Percentiles rank a stretch among this genome's conserved stretches.
Conservation (phyloP, 148 eudicot genomes). For the Selenicereus undatus region DNA sequence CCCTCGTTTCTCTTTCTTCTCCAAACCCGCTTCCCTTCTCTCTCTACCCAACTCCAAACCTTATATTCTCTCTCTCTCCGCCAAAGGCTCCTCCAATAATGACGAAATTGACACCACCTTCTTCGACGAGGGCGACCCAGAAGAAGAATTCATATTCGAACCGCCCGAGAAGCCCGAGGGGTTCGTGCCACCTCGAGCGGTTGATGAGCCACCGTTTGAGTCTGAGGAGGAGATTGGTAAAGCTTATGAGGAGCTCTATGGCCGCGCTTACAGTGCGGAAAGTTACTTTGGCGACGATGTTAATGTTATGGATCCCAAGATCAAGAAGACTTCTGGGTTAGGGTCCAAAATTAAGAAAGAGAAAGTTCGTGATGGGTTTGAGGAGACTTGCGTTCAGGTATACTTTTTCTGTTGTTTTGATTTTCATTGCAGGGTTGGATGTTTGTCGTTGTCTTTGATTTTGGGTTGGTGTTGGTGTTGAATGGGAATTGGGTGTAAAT, state of each 20-base stretch:
- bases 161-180: slow-evolving; percentile 70
- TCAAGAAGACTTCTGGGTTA: slow-evolving; percentile 52
- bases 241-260: slow-evolving; percentile 89
- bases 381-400: slow-evolving; percentile 61
- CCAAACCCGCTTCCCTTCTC: slow-evolving; percentile 29
- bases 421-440: not conserved
- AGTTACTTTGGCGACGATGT: slow-evolving; percentile 58
- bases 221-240: slow-evolving; percentile 57
- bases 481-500: not conserved
- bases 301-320: slow-evolving; percentile 61
- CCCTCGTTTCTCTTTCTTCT: slow-evolving; percentile 17
- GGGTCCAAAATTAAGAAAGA: slow-evolving; percentile 59
- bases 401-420: not conserved
- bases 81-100: slow-evolving; percentile 21
- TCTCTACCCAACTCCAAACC: slow-evolving; percentile 17
- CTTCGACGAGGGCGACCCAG: slow-evolving; percentile 43
- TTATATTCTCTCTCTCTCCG: slow-evolving; percentile 17
- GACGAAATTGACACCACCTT: slow-evolving; percentile 42
- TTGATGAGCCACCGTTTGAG: slow-evolving; percentile 73
- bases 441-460: not conserved
- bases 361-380: slow-evolving; percentile 79
- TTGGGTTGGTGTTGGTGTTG: not conserved
- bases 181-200: slow-evolving; percentile 44
- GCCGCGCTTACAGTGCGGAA: slow-evolving; percentile 77
- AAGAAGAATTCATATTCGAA: slow-evolving; percentile 42